phyloP scores from a whole-genome alignment of 1,284 basidiomycete genomes.

The Vanrija humicola region DNA sequence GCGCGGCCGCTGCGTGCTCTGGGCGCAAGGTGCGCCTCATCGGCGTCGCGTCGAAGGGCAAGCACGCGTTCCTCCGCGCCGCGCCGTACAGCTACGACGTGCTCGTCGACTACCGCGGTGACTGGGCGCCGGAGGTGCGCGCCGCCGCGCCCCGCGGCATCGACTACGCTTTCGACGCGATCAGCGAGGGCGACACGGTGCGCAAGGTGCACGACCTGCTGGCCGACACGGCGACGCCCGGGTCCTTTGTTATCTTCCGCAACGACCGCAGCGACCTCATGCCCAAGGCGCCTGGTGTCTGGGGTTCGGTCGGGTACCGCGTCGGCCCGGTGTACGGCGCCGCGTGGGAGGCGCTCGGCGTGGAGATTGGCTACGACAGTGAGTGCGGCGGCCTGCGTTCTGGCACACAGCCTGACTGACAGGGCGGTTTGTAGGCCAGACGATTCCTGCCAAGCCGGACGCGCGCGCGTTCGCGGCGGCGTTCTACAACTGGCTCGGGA shows the following conservation, averaged over 20 bases:
- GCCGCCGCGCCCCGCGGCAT: neutral
- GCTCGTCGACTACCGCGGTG: constrained; percentile 9
- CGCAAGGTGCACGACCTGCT: neutral
- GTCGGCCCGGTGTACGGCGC: constrained; percentile 8
- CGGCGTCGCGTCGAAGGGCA: neutral
- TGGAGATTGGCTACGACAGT: constrained; percentile 5
- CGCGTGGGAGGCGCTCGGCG: constrained; percentile 13
- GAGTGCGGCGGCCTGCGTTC: neutral
- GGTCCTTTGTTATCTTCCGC: constrained; percentile 1
- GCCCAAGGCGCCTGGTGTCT: neutral
- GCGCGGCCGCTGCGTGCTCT: neutral
- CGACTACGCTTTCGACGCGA: constrained; percentile 7
- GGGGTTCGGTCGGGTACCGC: neutral
- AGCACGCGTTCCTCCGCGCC: neutral
- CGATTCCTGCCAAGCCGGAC: neutral
- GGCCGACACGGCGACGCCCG: neutral
- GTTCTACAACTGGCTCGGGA: constrained; percentile 1
- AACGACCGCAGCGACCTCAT: neutral
- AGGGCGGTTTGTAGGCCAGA: neutral
- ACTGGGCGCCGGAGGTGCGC: constrained; percentile 2
- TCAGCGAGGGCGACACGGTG: constrained; percentile 6
- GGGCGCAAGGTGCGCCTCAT: neutral
- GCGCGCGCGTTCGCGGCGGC: constrained; percentile 4
- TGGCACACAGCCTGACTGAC: neutral
- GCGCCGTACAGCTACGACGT: constrained; percentile 2